phyloP scores from a whole-genome alignment of 1,284 basidiomycete species.

The Hymenochaete sp. region DNA sequence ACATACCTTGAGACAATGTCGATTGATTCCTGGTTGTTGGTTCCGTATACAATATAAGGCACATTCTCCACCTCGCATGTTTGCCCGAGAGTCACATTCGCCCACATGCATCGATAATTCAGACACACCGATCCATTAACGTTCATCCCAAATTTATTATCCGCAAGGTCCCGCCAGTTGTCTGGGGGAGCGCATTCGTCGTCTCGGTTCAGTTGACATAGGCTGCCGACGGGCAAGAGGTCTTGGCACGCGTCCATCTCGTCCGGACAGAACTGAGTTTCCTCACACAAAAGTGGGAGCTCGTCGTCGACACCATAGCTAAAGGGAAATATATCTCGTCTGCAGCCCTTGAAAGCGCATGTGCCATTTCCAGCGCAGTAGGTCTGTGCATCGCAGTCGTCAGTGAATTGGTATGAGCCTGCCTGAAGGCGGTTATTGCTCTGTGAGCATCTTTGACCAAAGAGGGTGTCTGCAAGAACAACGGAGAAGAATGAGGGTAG shows the following conservation, averaged over 20 bases:
- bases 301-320: constrained; percentile 41
- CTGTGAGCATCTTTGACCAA: constrained; percentile 42
- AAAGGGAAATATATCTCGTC: constrained; percentile 70
- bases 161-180: constrained; percentile 55
- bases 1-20: constrained; percentile 72
- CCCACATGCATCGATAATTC: constrained; percentile 52
- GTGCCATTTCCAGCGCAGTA: constrained; percentile 53
- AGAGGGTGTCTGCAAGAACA: constrained; percentile 35
- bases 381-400: constrained; percentile 63
- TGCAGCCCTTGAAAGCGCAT: constrained; percentile 62
- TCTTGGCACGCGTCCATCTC: constrained; percentile 66
- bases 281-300: constrained; percentile 55
- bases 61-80: constrained; percentile 72
- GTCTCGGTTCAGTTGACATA: constrained; percentile 83
- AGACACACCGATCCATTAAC: constrained; percentile 77
- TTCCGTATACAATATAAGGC: constrained; percentile 60
- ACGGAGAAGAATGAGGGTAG: constrained; percentile 28
- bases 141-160: constrained; percentile 56
- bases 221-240: constrained; percentile 50
- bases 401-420: constrained; percentile 68
- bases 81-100: constrained; percentile 59
- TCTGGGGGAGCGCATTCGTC: constrained; percentile 69
- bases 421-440: constrained; percentile 58
- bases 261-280: constrained; percentile 74
- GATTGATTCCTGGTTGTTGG: constrained; percentile 46